Base-by-base conservation (phyloP, 192 early-diverging fungal genomes). In the Oehlia diaphana region DNA sequence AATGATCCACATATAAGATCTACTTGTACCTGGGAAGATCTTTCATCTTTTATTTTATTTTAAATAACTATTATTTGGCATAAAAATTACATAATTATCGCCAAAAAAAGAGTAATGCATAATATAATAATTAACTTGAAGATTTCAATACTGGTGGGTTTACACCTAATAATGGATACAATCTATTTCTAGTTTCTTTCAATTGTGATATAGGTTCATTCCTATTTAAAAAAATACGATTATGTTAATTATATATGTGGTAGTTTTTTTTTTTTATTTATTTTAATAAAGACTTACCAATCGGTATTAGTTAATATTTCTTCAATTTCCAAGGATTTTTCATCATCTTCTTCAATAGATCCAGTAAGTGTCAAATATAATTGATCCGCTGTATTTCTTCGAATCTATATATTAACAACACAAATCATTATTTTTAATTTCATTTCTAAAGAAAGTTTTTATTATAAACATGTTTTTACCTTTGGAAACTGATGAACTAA, bases 401-500 rank as follows among this genome's bases (percentile, higher is more conserved):
- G 90, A 63, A 95, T 90, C 91, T 50, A 62, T 49, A 62, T 49
- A 44, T 76, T 13, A 44, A 23, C 73, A 8, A 58, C 19, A 37
- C 1, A 37, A 53, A 16, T 19, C 13, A 14, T 53, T 19, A 1
- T 1, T 21, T 58, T 58, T 19, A 42, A 6, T 44, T 19, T 49
- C 7, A 42, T 37, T 47, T 39, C 33, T 12, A 58, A 58, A 49
- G 39, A 67, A n/a, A 35, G 42, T 63, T 66, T 61, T 19, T 31
- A 33, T 37, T 9, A 65, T 23, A 77, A 66, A 26, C 23, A 74
- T 62, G 33, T 26, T 23, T 26, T 61, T 61, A 92, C 90, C 82
- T 86, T 91, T 23, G 95, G 95, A 81, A 87, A 96, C 47, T 93
- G 88, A 84, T 96, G 95, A 7, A 86, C 85, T 8, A 96, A 77